Base-by-base conservation (phyloP, 495 filamentous ascomycete species). In the Aspergillus incahuasiensis region DNA sequence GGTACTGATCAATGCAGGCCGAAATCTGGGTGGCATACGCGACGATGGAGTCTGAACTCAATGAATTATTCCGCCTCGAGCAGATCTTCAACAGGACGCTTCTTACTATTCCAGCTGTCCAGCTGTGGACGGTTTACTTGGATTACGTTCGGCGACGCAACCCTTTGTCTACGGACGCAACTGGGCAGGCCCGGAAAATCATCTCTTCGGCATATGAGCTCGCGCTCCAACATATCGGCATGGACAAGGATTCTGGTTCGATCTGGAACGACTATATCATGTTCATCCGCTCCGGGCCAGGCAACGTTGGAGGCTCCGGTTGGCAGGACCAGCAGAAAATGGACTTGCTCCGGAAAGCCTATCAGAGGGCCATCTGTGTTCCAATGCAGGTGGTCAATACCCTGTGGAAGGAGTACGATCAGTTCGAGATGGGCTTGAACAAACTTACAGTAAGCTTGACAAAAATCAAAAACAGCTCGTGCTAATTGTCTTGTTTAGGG, bases 251-350 rank as follows among this genome's bases (percentile, higher is more conserved):
- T 57, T 82, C 89, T n/a, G 92, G 91, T 7, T 82, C 79, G 34
- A 86, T 98, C 52, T 98, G 94, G 94, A 79, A 82, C 44, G 95
- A 97, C 40, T 96, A 97, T 62, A 82, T 97, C 48, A 82, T 91
- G 50, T 97, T 98, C 61, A 79, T 97, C 64, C 89, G 89, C 60
- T 86, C 81, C 47, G 88, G 86, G 0, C 94, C 95, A 8, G 95
- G 95, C 11, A 82, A 78, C 39, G 76, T 91, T 41, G 92, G 92
- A 30, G 95, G 94, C 35, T 84, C 79, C 50, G 84, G 82, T 16
- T 98, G 94, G 94, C 90, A 97, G 66, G 94, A 97, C 64, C 86
- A 90, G 68, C 94, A 97, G 63, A 98, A 98, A 79, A 95, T 95
- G 90, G 94, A 98, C 60, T 69, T 85, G 56, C 74, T 98, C 19